Base-by-base conservation (phyloP, 78 protist genomes). In the Cavenderia fasciculata region DNA sequence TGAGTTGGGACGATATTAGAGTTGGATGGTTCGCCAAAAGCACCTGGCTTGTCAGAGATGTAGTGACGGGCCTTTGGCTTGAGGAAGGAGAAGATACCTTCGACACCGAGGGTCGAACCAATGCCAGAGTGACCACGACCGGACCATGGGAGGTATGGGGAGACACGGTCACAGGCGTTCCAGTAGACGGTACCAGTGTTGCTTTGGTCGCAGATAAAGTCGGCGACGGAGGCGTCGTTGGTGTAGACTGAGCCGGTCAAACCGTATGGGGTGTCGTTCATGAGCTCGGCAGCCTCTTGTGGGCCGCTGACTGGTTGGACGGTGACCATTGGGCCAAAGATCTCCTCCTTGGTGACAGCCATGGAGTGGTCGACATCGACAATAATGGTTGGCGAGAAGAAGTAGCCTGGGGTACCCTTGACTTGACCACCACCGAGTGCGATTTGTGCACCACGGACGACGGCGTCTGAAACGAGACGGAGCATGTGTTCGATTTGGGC, bases 151-250 rank as follows among this genome's bases (percentile, higher is more conserved):
- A 77, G 70, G 40, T 69, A 87, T 54, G 93, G 85, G 2, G 86
- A 74, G 1, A 87, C 86, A 31, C 93, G 62, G 27, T 87, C 93
- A 27, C 93, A 87, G 12, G 93, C 85, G 51, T 87, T 87, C 93
- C 93, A 87, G 52, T 87, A 87, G 36, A 77, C 87, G 31, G 93
- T 87, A 59, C 93, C 93, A 49, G 84, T 77, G 71, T 77, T 87
- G 43, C 73, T 41, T 44, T 56, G 33, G 2, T 68, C 56, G 25
- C 61, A 36, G 51, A 87, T 34, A 41, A 27, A 77, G 56, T 74
- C 59, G 49, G 93, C 93, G 43, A 65, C 84, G 1, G 31, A 36
- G 2, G 14, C 10, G 21, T 27, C 36, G 27, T 57, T 31, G 38
- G 76, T 33, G 40, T 87, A 87, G 11, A 87, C 93, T 0, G 88